phyloP scores from a whole-genome alignment of 1,139 yeast species.

The Yamadazyma diddensiae region DNA sequence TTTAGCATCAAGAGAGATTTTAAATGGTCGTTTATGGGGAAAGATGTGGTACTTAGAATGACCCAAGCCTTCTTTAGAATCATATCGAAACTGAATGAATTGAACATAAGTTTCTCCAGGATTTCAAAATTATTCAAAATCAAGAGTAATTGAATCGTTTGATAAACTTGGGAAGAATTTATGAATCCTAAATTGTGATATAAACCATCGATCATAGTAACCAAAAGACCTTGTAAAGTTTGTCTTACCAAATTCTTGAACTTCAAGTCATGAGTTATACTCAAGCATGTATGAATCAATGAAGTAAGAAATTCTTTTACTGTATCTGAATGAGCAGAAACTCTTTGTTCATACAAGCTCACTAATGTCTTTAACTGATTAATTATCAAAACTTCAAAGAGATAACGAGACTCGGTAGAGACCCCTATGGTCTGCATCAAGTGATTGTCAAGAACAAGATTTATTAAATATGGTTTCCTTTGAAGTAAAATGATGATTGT shows the following conservation, averaged over 20 bases:
- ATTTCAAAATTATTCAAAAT: conserved; percentile 38
- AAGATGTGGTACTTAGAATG: conserved; percentile 16
- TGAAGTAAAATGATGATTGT: conserved; percentile 31
- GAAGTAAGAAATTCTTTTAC: conserved; percentile 7
- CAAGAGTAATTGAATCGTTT: conserved; percentile 29
- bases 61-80: conserved; percentile 36
- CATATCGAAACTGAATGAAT: conserved; percentile 29
- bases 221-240: neutral
- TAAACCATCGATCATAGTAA: conserved; percentile 2
- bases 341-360: conserved; percentile 1
- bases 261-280: conserved; percentile 2
- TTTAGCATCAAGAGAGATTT: conserved; percentile 31
- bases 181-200: conserved; percentile 1
- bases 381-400: conserved; percentile 5
- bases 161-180: conserved; percentile 1
- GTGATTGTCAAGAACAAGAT: conserved; percentile 10
- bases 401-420: conserved; percentile 1
- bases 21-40: conserved; percentile 17
- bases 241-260: conserved; percentile 5
- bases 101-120: conserved; percentile 27
- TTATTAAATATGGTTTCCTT: conserved; percentile 26
- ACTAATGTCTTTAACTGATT: conserved; percentile 5
- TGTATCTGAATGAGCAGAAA: conserved; percentile 2
- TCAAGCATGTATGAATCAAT: conserved; percentile 6
- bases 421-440: conserved; percentile 2